Base-by-base conservation (phyloP, 176 grass and related monocot genomes). In the Eremochloa ophiuroides region DNA sequence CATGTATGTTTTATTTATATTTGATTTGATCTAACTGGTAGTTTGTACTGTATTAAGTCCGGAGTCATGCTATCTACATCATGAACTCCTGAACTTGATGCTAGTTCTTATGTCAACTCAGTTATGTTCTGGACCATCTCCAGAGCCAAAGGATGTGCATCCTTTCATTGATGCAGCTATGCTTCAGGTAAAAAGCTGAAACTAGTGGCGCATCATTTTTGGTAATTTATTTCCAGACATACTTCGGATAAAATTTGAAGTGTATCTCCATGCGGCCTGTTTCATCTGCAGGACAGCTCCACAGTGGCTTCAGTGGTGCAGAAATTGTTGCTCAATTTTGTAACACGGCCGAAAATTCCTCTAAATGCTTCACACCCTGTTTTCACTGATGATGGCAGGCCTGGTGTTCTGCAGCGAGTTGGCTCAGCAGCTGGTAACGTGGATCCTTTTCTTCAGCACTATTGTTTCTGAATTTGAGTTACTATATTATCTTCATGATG, bases 61-160 rank as follows among this genome's bases (percentile, higher is more conserved):
- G 77, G 88, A 88, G 26, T 91, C 96, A 64, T 89, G 89, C 84
- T 92, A 93, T 80, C 90, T 99, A 33, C 93, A 99, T 82, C 91
- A 99, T 40, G 96, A 99, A 80, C 87, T 99, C 70, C 80, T 99
- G 66, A 99, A 99, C 82, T 88, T 99, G 83, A 84, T 99, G 84
- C 86, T 99, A 79, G 96, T 99, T 70, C 86, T 94, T 61, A 93
- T 99, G 96, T 99, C 96, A 10, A 99, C 96, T 74, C 96, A 99
- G 60, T 91, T 99, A 46, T 95, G 96, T 91, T 91, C 87, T 88
- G 96, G 96, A 73, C 88, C 96, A 80, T 99, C 96, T 63, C 93
- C 93, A 86, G 93, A 90, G 70, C 86, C 88, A 35, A 99, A 95
- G 83, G 96, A 99, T 83, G 73, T 95, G 37, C 96, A 99, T 87